Conservation (phyloP, 495 filamentous ascomycete genomes). For the Hypoxylon intermedium region DNA sequence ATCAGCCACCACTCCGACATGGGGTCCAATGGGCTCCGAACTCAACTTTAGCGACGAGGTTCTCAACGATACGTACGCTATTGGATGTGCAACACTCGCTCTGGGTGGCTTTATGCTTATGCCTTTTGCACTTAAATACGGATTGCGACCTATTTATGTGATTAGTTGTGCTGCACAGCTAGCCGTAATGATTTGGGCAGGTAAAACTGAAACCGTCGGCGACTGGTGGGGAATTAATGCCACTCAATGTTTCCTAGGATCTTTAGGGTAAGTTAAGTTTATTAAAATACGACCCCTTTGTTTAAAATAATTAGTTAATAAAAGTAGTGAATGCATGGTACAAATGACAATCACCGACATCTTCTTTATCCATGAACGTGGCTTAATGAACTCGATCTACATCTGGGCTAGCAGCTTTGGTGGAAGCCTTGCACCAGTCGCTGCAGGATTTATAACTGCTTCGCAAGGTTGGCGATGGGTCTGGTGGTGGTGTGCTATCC, state of each 20-base stretch:
- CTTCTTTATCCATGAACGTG: conserved; percentile 59
- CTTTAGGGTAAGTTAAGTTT: too few species aligned
- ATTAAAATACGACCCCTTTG: too few species aligned
- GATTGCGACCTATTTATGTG: conserved; percentile 55
- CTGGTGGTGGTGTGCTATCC: conserved; percentile 60
- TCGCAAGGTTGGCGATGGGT: conserved; percentile 60
- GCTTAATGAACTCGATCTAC: conserved; percentile 50
- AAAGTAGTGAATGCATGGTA: conserved; percentile 55
- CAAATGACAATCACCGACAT: conserved; percentile 58
- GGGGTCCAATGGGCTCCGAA: conserved; percentile 50
- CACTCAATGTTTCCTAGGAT: conserved; percentile 47
- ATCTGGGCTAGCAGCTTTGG: conserved; percentile 46
- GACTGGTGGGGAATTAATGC: conserved; percentile 42
- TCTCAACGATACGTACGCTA: conserved; percentile 50
- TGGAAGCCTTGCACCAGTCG: conserved; percentile 50
- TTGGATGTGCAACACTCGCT: conserved; percentile 48
- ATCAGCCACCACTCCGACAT: conserved; percentile 50
- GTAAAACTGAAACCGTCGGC: too few species aligned
- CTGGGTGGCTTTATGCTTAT: conserved; percentile 54
- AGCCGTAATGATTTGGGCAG: too few species aligned
- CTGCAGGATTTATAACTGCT: conserved; percentile 53
- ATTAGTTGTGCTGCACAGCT: conserved; percentile 44
- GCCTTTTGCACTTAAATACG: conserved; percentile 56
- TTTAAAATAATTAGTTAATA: too few species aligned
- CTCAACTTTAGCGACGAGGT: conserved; percentile 46